phyloP scores from a whole-genome alignment of 2,329 filamentous ascomycete genomes.

The Xylaria sp. region DNA sequence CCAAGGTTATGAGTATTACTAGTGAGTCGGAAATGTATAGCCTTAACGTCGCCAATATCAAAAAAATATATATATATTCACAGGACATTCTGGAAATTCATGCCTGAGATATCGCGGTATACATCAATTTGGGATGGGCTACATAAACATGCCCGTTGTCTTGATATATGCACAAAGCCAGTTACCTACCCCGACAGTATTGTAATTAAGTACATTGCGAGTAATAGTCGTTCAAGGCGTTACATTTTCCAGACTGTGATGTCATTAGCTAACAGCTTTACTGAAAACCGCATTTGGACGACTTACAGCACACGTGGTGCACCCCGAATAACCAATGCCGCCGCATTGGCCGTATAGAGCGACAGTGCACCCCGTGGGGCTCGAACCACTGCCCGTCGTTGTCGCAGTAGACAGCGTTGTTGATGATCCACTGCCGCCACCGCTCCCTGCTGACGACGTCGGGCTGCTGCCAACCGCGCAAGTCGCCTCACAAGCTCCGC shows the following conservation, averaged over 20 bases:
- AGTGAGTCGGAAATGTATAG: constrained; percentile 6
- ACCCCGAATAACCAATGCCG: constrained; percentile 43
- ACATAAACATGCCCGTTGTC: not conserved
- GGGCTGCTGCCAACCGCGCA: constrained; percentile 39
- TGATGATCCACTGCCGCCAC: constrained; percentile 20
- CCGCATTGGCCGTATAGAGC: constrained; percentile 44
- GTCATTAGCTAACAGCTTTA: constrained; percentile 27
- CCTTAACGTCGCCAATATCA: constrained; percentile 13
- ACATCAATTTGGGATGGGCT: not conserved
- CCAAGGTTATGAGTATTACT: constrained; percentile 15
- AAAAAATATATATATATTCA: constrained; percentile 19
- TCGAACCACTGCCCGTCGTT: constrained; percentile 22
- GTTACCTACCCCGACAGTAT: not conserved
- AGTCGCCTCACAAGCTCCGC: constrained; percentile 44
- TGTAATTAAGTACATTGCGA: constrained; percentile 41
- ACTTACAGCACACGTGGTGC: constrained; percentile 44
- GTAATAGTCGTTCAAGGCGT: constrained; percentile 44
- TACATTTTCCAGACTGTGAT: constrained; percentile 40
- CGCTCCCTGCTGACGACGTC: constrained; percentile 32
- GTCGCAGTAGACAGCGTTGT: constrained; percentile 11
- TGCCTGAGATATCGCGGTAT: not conserved
- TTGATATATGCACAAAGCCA: not conserved
- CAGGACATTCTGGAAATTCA: not conserved
- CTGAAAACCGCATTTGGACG: not conserved
- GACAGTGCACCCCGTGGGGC: constrained; percentile 38